Evolutionary conservation across 148 eudicot species (phyloP).

Genomic region (Silene latifolia): DNA sequence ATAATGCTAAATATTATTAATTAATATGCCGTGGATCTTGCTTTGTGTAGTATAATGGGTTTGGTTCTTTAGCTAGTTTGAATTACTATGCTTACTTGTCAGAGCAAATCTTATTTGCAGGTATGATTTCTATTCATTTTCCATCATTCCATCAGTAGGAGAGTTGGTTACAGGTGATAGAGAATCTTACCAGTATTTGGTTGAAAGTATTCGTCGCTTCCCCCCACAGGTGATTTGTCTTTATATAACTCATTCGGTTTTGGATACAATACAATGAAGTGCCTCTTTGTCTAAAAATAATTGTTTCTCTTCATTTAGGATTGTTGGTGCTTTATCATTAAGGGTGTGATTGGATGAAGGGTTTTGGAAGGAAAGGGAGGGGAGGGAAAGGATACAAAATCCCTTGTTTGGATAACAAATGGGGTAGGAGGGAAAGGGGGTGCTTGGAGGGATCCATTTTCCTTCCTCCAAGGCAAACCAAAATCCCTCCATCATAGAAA

Average conservation of each 20-base stretch:
- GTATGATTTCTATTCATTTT: conserved; percentile 90
- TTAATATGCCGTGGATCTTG: not conserved
- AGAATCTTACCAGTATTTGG: conserved; percentile 87
- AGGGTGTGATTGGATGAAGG: too few relatives aligned
- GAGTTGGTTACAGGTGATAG: conserved; percentile 84
- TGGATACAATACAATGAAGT: not conserved
- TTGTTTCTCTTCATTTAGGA: not conserved
- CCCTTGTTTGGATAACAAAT: too few relatives aligned
- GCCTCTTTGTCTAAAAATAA: not conserved
- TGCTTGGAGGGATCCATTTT: too few relatives aligned
- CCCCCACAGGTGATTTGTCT: conserved; percentile 66
- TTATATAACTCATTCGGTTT: not conserved
- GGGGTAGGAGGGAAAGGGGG: too few relatives aligned
- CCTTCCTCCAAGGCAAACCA: too few relatives aligned
- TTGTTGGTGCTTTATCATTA: not conserved
- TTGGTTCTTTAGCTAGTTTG: not conserved
- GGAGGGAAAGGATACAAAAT: too few relatives aligned
- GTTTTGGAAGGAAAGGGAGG: too few relatives aligned
- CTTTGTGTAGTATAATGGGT: not conserved
- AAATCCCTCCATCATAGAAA: too few relatives aligned
- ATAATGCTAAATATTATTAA: not conserved
- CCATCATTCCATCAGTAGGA: conserved; percentile 73
- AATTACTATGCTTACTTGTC: not conserved
- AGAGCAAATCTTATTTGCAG: conserved; percentile 36
- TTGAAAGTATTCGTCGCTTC: conserved; percentile 90